These are phyloP conservation scores for Candida alai DNA, from an alignment of 805 yeast genomes.

Conservation along the genomic window DNA sequence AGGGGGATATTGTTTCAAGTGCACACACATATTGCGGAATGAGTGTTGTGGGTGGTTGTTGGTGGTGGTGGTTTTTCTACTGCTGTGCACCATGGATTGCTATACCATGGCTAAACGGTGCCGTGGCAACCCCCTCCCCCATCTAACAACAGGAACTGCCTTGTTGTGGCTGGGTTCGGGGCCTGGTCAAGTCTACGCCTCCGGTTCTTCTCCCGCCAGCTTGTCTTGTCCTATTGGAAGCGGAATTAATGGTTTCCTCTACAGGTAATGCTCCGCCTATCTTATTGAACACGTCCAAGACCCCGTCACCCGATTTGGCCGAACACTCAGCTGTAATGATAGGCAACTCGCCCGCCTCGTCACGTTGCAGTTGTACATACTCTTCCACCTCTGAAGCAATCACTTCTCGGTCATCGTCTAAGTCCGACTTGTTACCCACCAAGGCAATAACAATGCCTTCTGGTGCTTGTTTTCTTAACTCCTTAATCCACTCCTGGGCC, in stretches of 20 bases:
- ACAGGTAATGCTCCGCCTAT: conserved; percentile 42
- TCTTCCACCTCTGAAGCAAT: conserved; percentile 43
- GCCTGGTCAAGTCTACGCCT: conserved; percentile 35
- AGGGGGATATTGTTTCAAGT: no score
- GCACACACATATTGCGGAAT: no score
- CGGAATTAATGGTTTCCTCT: conserved; percentile 30
- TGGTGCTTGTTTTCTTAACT: conserved; percentile 77
- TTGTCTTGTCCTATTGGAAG: conserved; percentile 22
- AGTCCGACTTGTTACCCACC: conserved; percentile 76
- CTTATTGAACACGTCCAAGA: conserved; percentile 35
- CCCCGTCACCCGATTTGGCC: conserved; percentile 43
- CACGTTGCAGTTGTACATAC: conserved; percentile 33
- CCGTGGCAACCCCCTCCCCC: no score
- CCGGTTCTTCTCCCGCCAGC: conserved; percentile 22
- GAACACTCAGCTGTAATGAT: conserved; percentile 39
- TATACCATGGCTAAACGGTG: no score
- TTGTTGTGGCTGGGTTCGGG: conserved; percentile 22
- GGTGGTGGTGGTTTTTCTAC: no score
- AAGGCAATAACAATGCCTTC: conserved; percentile 71
- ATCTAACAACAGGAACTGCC: conserved; percentile 24
- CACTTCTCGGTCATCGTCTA: conserved; percentile 46
- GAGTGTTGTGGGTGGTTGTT: no score
- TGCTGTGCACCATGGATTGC: no score
- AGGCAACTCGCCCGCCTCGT: conserved; percentile 43
- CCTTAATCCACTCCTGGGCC: conserved; percentile 77